Conservation (phyloP, 306 rosid genomes). For the Hylodesmum podocarpum region DNA sequence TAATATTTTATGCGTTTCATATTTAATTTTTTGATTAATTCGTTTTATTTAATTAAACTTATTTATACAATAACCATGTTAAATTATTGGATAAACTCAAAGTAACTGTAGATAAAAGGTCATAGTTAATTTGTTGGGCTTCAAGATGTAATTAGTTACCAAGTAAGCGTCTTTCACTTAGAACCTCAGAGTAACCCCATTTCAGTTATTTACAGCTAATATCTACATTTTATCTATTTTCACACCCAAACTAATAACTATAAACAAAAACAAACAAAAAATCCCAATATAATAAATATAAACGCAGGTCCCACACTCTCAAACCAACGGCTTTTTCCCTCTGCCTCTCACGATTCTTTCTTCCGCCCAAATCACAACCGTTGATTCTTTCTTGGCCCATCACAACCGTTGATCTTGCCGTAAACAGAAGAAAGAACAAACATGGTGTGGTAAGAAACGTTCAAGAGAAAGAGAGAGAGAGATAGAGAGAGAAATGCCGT, state of each 20-base stretch:
- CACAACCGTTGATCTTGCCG: slow-evolving; percentile 36
- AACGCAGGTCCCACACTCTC: neutral
- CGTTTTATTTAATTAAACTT: neutral
- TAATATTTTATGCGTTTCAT: neutral
- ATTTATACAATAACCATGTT: neutral
- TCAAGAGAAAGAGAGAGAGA: slow-evolving; percentile 21
- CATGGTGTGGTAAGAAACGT: slow-evolving; percentile 19
- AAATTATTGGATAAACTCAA: neutral
- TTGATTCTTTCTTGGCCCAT: slow-evolving; percentile 40
- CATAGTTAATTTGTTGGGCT: neutral
- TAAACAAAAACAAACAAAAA: neutral
- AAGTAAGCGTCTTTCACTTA: slow-evolving; percentile 1
- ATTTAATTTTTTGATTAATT: too few relatives aligned
- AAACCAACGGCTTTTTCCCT: neutral
- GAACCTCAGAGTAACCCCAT: neutral
- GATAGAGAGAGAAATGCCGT: slow-evolving; percentile 26
- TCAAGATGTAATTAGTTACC: neutral
- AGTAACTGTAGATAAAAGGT: too few relatives aligned
- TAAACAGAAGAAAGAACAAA: slow-evolving; percentile 27
- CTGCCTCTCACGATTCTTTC: slow-evolving; percentile 24
- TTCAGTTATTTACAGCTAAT: slow-evolving; percentile 10
- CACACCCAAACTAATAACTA: neutral
- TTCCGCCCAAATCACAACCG: slow-evolving; percentile 34
- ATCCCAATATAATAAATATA: neutral
- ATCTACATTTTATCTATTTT: neutral